Evolutionary conservation across 768 basidiomycete genomes (phyloP).

Genomic region (Sutorius australiensis): DNA sequence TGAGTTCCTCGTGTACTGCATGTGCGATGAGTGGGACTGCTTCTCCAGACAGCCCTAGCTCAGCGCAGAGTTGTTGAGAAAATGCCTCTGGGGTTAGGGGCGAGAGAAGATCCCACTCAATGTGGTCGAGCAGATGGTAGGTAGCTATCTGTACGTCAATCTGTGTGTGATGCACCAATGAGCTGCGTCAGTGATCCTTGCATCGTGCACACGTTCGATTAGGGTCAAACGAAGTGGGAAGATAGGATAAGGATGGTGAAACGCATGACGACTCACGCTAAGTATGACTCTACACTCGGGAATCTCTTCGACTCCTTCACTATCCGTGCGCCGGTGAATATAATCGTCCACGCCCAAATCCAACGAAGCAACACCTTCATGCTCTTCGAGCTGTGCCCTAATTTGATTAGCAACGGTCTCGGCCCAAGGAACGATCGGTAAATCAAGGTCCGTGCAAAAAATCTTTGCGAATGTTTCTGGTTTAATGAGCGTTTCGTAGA

Average conservation of each 20-base stretch:
- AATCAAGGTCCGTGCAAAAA: constrained; percentile 86
- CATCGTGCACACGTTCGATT: constrained; percentile 16
- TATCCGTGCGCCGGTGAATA: constrained; percentile 13
- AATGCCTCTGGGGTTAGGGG: constrained; percentile 87
- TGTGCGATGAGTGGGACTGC: constrained; percentile 87
- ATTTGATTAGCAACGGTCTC: constrained; percentile 86
- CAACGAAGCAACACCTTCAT: constrained; percentile 76
- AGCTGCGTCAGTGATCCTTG: constrained; percentile 10
- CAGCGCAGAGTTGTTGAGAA: constrained; percentile 70
- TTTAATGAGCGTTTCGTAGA: constrained; percentile 81
- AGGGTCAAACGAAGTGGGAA: constrained; percentile 15
- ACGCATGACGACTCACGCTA: constrained; percentile 48
- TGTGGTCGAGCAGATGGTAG: constrained; percentile 88
- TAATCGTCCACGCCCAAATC: constrained; percentile 51
- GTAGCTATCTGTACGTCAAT: constrained; percentile 97
- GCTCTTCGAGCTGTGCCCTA: constrained; percentile 86
- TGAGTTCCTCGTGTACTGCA: constrained; percentile 91
- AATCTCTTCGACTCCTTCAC: constrained; percentile 57
- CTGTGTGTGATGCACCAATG: constrained; percentile 37
- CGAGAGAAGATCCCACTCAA: constrained; percentile 98
- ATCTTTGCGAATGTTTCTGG: constrained; percentile 82
- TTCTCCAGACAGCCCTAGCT: constrained; percentile 86
- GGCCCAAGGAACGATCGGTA: constrained; percentile 62
- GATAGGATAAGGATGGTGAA: constrained; percentile 1
- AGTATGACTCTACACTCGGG: constrained; percentile 80